Base-by-base conservation (phyloP, 2,329 filamentous ascomycete genomes). In the Cladosporium sp. region DNA sequence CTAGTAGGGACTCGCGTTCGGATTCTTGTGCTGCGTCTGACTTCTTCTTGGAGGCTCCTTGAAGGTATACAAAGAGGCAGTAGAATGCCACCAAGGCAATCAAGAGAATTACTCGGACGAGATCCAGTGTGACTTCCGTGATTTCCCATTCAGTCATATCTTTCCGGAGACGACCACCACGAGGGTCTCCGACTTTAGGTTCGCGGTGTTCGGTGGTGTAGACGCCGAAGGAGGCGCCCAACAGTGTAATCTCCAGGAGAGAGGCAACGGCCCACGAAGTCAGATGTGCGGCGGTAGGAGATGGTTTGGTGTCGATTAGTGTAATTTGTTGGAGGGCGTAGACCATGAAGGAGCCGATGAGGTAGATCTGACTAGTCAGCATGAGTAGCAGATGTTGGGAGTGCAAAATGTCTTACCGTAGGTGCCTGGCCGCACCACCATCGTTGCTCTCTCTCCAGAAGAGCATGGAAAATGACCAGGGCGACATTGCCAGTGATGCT, bases 301-400 rank as follows among this genome's bases (percentile, higher is more conserved):
- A 91, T 36, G 92, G 89, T 68, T 87, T 88, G 74, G 90, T 91
- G 77, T 97, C 93, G 73, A 96, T 84, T 65, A 98, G 85, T 32
- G 93, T 93, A 73, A 97, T 90, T 70, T 96, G 85, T 70, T 97
- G 86, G 70, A 97, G 89, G 58, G 91, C 85, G 80, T 96, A 95
- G 69, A 95, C 88, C 82, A 96, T 97, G 70, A 93, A 90, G 53
- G 91, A 90, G 63, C 90, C 92, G 65, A 92, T 86, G 68, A 96
- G 83, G 78, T 96, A 96, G 74, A 96, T 89, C 93, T 97, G 73
- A 63, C 51, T 63, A 28, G 67, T 72, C 62, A 73, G 70, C 64
- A 69, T 51, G 58, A n/a, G 56, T 13, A 39, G 32, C 18, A 34
- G 14, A 56, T 46, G 16, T 21, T 11, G 14, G 43, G 23, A 3